These are phyloP conservation scores for Lojkania enalia DNA, from an alignment of 2,329 filamentous ascomycete species.

Conservation along the genomic window DNA sequence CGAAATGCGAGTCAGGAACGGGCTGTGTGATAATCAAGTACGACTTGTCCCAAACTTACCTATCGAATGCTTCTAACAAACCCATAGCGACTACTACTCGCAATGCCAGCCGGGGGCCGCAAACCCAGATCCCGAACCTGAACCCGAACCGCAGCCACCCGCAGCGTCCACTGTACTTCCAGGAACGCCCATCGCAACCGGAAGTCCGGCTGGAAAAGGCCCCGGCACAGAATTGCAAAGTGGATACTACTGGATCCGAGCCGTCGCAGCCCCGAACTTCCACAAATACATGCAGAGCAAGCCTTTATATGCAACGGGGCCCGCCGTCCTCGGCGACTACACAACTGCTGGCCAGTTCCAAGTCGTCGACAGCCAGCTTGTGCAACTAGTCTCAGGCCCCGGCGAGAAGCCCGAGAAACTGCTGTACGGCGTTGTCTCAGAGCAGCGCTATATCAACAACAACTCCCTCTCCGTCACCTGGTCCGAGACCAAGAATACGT, in stretches of 20 bases:
- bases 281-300: constrained; percentile 47
- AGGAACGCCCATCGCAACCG: constrained; percentile 25
- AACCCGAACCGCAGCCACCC: constrained; percentile 16
- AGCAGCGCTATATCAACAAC: constrained; percentile 34
- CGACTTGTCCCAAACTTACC: not conserved
- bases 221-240: constrained; percentile 53
- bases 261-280: constrained; percentile 60
- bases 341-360: constrained; percentile 62
- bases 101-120: constrained; percentile 48
- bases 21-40: constrained; percentile 41
- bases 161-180: constrained; percentile 16
- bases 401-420: constrained; percentile 49
- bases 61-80: constrained; percentile 8
- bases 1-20: constrained; percentile 25
- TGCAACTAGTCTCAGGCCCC: constrained; percentile 56
- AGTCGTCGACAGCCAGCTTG: constrained; percentile 59
- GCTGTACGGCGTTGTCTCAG: constrained; percentile 37
- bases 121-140: constrained; percentile 17
- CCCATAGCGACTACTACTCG: constrained; percentile 40
- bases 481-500: constrained; percentile 55
- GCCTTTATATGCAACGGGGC: constrained; percentile 46
- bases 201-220: constrained; percentile 33
- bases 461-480: constrained; percentile 56
- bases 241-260: constrained; percentile 62
- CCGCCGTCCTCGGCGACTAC: constrained; percentile 56